Conservation (phyloP, 2,329 filamentous ascomycete genomes). For the Fusarium guadeloupense region DNA sequence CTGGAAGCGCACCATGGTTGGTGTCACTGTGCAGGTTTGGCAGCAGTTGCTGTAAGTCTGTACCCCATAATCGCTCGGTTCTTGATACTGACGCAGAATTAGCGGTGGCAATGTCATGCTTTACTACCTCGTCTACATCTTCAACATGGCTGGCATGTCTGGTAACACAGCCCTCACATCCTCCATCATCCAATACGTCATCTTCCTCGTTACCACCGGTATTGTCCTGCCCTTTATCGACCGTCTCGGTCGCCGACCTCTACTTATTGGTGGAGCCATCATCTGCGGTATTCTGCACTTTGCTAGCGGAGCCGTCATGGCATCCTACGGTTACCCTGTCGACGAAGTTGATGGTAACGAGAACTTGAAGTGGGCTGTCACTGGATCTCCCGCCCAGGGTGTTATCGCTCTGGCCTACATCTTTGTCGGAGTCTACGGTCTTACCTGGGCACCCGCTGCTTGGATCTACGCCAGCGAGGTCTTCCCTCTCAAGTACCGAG, state of each 20-base stretch:
- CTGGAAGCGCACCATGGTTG: conserved; percentile 62
- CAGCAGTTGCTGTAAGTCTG: conserved; percentile 58
- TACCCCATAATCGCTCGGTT: no score
- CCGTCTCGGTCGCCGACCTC: conserved; percentile 56
- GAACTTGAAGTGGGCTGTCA: conserved; percentile 57
- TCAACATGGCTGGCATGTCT: conserved; percentile 66
- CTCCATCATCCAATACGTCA: conserved; percentile 64
- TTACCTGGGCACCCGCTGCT: conserved; percentile 60
- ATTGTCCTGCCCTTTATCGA: conserved; percentile 60
- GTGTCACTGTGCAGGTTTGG: conserved; percentile 62
- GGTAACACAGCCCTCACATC: conserved; percentile 55
- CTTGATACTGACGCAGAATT: conserved; percentile 6
- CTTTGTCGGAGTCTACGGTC: conserved; percentile 51
- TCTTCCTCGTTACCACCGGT: conserved; percentile 63
- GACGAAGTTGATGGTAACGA: conserved; percentile 55
- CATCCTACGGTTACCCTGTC: conserved; percentile 56
- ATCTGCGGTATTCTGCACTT: conserved; percentile 59
- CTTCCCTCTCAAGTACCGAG: conserved; percentile 58
- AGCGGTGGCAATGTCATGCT: conserved; percentile 63
- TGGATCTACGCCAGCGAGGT: conserved; percentile 69
- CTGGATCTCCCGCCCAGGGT: conserved; percentile 56
- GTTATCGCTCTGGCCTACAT: conserved; percentile 62
- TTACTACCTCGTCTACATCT: conserved; percentile 71
- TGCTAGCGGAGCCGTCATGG: conserved; percentile 60
- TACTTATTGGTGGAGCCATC: conserved; percentile 58